These are phyloP conservation scores for Polytolypa hystricis DNA, from an alignment of 2,329 filamentous ascomycete genomes.

Conservation along the genomic window DNA sequence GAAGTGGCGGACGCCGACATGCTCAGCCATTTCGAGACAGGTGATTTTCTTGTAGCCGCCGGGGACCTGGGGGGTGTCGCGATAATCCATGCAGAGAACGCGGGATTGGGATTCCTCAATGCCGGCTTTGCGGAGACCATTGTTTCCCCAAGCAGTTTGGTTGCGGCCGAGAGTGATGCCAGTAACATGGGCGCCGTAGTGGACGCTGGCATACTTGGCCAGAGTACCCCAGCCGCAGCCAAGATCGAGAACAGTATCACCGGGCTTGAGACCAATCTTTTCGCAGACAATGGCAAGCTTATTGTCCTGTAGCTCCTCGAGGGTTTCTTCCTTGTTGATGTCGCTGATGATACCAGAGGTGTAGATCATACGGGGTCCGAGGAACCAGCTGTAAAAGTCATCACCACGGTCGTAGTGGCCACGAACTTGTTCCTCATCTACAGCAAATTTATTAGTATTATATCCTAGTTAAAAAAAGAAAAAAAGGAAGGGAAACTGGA, in stretches of 20 bases:
- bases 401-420: conserved; percentile 97
- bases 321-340: conserved; percentile 71
- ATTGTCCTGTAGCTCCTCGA: conserved; percentile 96
- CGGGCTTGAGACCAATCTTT: conserved; percentile 76
- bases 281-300: conserved; percentile 92
- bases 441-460: conserved; percentile 11
- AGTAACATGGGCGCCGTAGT: conserved; percentile 76
- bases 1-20: conserved; percentile 90
- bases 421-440: conserved; percentile 94
- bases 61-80: conserved; percentile 72
- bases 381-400: conserved; percentile 98
- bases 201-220: conserved; percentile 79
- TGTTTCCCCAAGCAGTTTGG: conserved; percentile 95
- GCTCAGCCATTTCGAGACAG: conserved; percentile 96
- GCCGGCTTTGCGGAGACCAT: conserved; percentile 68
- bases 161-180: conserved; percentile 92
- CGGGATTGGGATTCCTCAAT: conserved; percentile 79
- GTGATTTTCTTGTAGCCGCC: conserved; percentile 89
- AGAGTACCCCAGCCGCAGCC: conserved; percentile 98
- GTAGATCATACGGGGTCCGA: conserved; percentile 97
- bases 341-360: conserved; percentile 91
- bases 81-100: conserved; percentile 94
- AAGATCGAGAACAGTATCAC: conserved; percentile 80
- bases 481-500: not conserved
- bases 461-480: conserved; percentile 2